Evolutionary conservation across 192 early-diverging fungal genomes (phyloP), one percentile per base, ranked within the genome.

Genomic region (Mortierella antarctica): DNA sequence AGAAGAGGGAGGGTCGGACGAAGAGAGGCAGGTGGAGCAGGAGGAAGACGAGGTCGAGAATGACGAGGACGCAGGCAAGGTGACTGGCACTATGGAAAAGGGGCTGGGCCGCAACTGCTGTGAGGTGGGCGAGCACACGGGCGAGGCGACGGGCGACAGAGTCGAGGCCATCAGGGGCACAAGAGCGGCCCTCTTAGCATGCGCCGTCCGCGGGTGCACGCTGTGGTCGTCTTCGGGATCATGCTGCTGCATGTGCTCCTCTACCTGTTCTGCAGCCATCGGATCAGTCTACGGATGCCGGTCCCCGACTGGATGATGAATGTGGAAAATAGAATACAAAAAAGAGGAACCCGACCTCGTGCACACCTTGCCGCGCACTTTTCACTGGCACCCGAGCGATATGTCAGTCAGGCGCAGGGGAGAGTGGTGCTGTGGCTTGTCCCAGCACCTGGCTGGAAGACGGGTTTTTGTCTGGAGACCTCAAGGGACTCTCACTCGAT

Each of bases 91-190:
- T 31, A 20, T 14, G 39, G 57, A 42, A 59, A 59, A 12, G 57
- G 40, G 40, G 57, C 13, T 53, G 52, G 15, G 12, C 15, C 23
- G 57, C 40, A n/a, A 6, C 44, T 45, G 58, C 15, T 45, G 57
- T 20, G 57, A 58, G 4, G 40, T 0, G 18, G 40, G 50, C 20
- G 60, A 57, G 20, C 52, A 18, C 58, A 55, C 60, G 14, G 73
- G 63, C 42, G 51, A 63, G 17, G 50, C 31, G 8, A 51, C 44
- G 6, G 73, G 59, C 6, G 57, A 63, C 14, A 59, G 56, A 2
- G 62, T 48, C 4, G 67, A 64, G n/a, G 67, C 46, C 17, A 70
- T 46, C n/a, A 31, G 61, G 21, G 67, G 67, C 9, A 70, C 9
- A 13, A 77, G 55, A 2, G 21, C 14, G 5, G 74, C 67, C 20